phyloP scores from a whole-genome alignment of 208 protist genomes.

The Leishmania martiniquensis region DNA sequence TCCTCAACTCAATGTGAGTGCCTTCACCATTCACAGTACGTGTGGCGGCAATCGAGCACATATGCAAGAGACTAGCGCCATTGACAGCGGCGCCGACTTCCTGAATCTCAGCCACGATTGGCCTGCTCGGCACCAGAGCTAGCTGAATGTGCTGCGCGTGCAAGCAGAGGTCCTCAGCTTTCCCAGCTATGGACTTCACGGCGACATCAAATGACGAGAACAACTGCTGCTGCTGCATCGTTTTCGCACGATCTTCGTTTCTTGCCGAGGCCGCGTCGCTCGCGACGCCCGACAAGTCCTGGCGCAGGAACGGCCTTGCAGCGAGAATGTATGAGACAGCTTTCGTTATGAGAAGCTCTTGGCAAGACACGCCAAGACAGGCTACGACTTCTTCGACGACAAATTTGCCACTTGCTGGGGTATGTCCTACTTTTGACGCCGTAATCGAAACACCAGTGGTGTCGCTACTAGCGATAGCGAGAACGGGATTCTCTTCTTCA shows the following conservation, averaged over 20 bases:
- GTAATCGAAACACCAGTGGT: constrained; percentile 6
- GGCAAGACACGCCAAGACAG: constrained; percentile 19
- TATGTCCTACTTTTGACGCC: constrained; percentile 7
- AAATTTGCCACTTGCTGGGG: constrained; percentile 1
- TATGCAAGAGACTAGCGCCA: constrained; percentile 12
- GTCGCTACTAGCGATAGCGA: constrained; percentile 11
- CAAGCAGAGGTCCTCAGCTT: constrained; percentile 15
- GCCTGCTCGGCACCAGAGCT: background rate
- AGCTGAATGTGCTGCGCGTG: background rate
- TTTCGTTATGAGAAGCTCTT: constrained; percentile 25
- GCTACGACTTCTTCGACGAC: constrained; percentile 9
- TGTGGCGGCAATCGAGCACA: constrained; percentile 17
- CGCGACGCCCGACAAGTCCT: background rate
- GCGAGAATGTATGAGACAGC: constrained; percentile 14
- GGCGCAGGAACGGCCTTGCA: constrained; percentile 19
- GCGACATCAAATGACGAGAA: constrained; percentile 17
- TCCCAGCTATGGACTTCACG: constrained; percentile 13
- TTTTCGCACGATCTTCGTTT: background rate
- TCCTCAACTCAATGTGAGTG: constrained; percentile 7
- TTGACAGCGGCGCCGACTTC: constrained; percentile 9
- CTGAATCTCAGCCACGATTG: constrained; percentile 12
- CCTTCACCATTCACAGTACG: background rate
- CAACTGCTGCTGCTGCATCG: background rate
- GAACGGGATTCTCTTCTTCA: constrained; percentile 12
- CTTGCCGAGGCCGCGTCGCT: background rate